A percentile compares a stretch with the other conserved stretches of the same genome.
Conservation (phyloP, 2,329 filamentous ascomycete species). For the Claviceps pazoutovae region DNA sequence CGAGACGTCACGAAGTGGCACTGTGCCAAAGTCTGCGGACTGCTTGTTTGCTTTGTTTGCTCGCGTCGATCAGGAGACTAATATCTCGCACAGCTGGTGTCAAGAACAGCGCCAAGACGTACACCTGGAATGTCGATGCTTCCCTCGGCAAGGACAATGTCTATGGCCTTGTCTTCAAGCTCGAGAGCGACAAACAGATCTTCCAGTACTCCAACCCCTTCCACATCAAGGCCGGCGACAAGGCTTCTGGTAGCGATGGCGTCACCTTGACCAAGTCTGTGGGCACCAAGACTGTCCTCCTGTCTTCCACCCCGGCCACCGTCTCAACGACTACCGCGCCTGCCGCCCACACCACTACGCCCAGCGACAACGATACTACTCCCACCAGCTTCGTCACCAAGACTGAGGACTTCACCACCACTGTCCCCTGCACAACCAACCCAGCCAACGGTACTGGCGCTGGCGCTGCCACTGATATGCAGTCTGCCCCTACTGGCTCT, state of each 20-base stretch:
- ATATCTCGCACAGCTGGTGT: conserved; percentile 26
- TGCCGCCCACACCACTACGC: conserved; percentile 9
- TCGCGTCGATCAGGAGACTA: neutral
- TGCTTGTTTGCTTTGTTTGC: neutral
- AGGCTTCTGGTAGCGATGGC: conserved; percentile 13
- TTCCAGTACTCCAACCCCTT: conserved; percentile 54
- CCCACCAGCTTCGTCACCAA: conserved; percentile 5
- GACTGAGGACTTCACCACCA: conserved; percentile 2
- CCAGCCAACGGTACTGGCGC: conserved; percentile 10
- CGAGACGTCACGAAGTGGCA: neutral
- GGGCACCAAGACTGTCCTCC: conserved; percentile 18
- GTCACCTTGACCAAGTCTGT: conserved; percentile 16
- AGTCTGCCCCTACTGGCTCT: neutral
- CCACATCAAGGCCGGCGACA: conserved; percentile 27
- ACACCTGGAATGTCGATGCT: conserved; percentile 36
- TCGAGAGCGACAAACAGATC: conserved; percentile 29
- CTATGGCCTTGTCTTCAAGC: conserved; percentile 44
- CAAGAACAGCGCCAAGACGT: conserved; percentile 29
- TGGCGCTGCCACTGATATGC: neutral
- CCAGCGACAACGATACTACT: conserved; percentile 8
- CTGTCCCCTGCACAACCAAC: conserved; percentile 8
- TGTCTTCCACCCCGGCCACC: conserved; percentile 8
- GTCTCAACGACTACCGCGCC: conserved; percentile 8
- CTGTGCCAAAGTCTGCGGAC: neutral
- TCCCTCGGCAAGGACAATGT: conserved; percentile 29